A percentile compares a stretch with the other conserved stretches of the same genome.
phyloP scores from a whole-genome alignment of 306 rosid genomes.

The Dalbergia cultrata region DNA sequence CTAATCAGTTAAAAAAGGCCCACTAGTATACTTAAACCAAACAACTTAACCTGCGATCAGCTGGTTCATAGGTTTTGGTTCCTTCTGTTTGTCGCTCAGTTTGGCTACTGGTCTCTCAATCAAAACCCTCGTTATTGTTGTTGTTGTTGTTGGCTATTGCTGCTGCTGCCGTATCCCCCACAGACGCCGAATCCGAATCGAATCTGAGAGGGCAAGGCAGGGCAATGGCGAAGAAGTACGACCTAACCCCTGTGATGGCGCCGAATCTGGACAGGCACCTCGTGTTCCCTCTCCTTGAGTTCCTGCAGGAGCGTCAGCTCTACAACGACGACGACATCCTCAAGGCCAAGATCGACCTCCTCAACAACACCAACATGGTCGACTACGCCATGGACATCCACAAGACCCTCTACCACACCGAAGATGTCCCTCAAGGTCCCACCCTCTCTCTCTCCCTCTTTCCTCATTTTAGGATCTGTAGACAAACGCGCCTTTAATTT shows the following conservation, averaged over 20 bases:
- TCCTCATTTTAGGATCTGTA: no score
- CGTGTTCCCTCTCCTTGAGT: slow-evolving; percentile 88
- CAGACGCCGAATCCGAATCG: not conserved
- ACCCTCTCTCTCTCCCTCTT: not conserved
- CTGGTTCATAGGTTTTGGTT: no score
- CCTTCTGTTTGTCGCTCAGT: no score
- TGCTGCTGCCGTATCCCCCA: not conserved
- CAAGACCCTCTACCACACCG: slow-evolving; percentile 87
- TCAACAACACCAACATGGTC: slow-evolving; percentile 94
- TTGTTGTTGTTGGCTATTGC: not conserved
- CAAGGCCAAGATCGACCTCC: slow-evolving; percentile 87
- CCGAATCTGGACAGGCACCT: slow-evolving; percentile 87
- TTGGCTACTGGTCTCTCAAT: no score
- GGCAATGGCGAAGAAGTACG: slow-evolving; percentile 79
- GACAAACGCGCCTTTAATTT: not conserved
- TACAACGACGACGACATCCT: slow-evolving; percentile 84
- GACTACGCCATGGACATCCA: slow-evolving; percentile 96
- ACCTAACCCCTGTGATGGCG: slow-evolving; percentile 85
- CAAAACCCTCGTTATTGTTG: no score
- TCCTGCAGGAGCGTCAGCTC: slow-evolving; percentile 81
- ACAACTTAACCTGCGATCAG: no score
- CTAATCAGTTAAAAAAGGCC: no score
- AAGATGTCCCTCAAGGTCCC: slow-evolving; percentile 76
- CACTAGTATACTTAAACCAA: no score
- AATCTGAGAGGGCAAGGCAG: not conserved